These are phyloP conservation scores for Immersiella caudata DNA, from an alignment of 495 filamentous ascomycete species.

Conservation along the genomic window DNA sequence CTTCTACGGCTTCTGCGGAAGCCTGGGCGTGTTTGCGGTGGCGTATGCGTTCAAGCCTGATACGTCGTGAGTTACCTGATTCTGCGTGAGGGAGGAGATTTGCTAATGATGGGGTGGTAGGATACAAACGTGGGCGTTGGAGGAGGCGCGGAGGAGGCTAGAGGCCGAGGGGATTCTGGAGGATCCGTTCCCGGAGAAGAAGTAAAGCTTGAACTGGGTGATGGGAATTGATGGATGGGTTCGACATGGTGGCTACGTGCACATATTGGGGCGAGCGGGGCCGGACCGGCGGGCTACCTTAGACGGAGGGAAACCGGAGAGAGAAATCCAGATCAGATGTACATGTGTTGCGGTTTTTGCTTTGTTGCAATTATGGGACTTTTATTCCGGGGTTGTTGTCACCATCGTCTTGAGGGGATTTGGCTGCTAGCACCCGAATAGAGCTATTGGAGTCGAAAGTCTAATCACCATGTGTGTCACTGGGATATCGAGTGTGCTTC, in stretches of 20 bases:
- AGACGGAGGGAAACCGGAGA: slow-evolving; percentile 6
- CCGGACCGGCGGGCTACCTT: not conserved
- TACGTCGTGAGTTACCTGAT: slow-evolving; percentile 76
- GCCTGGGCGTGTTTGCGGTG: slow-evolving; percentile 69
- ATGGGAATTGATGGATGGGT: slow-evolving; percentile 1
- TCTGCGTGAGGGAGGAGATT: slow-evolving; percentile 1
- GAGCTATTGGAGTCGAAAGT: not conserved
- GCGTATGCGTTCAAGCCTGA: slow-evolving; percentile 97
- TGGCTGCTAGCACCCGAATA: not conserved
- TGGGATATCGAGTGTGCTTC: not conserved
- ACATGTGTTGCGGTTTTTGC: slow-evolving; percentile 6
- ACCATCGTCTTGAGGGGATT: not conserved
- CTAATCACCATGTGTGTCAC: not conserved
- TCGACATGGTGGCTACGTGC: not conserved
- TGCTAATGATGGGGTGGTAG: slow-evolving; percentile 53
- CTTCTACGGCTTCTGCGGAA: slow-evolving; percentile 90
- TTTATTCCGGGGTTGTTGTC: slow-evolving; percentile 1
- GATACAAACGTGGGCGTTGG: slow-evolving; percentile 98
- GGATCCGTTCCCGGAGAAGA: slow-evolving; percentile 60
- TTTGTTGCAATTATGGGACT: slow-evolving; percentile 11
- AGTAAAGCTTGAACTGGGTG: slow-evolving; percentile 28
- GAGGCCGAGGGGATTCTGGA: slow-evolving; percentile 92
- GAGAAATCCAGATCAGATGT: slow-evolving; percentile 10
- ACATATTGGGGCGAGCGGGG: slow-evolving; percentile 7
- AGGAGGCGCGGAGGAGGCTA: slow-evolving; percentile 90